Evolutionary conservation across 768 basidiomycete species (phyloP).

Genomic region (Tricholoma terreum): DNA sequence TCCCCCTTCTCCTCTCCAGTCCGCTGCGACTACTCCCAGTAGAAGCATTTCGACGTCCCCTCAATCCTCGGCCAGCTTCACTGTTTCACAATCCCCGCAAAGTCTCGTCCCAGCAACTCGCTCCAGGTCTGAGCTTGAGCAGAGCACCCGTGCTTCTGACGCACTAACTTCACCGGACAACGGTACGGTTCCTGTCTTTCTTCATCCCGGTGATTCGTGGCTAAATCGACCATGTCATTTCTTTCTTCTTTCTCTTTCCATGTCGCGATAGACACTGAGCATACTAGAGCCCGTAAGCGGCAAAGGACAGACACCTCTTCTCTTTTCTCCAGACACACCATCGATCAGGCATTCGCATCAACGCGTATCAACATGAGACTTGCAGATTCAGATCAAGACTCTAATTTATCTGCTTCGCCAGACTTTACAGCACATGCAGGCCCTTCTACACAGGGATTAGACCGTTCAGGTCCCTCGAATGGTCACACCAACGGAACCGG

Average conservation of each 20-base stretch:
- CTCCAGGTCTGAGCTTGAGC: slow-evolving; percentile 60
- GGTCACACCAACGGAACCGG: slow-evolving; percentile 46
- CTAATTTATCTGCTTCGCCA: slow-evolving; percentile 42
- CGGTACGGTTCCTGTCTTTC: slow-evolving; percentile 31
- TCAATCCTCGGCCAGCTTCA: slow-evolving; percentile 14
- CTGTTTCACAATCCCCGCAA: slow-evolving; percentile 24
- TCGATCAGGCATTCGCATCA: slow-evolving; percentile 30
- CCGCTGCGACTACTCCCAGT: slow-evolving; percentile 32
- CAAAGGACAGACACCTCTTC: slow-evolving; percentile 53
- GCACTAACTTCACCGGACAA: slow-evolving; percentile 25
- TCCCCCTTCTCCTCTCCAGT: slow-evolving; percentile 40
- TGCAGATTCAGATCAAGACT: slow-evolving; percentile 48
- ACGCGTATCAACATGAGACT: slow-evolving; percentile 46
- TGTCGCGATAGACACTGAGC: slow-evolving; percentile 45
- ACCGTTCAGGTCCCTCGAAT: slow-evolving; percentile 32
- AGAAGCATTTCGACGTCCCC: slow-evolving; percentile 14
- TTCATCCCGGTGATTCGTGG: slow-evolving; percentile 7
- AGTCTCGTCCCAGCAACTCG: slow-evolving; percentile 67
- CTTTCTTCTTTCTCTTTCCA: slow-evolving; percentile 6
- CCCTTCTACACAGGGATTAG: slow-evolving; percentile 45
- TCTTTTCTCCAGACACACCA: slow-evolving; percentile 26
- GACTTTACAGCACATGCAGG: slow-evolving; percentile 46
- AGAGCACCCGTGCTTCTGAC: slow-evolving; percentile 31
- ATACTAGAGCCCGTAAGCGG: slow-evolving; percentile 63
- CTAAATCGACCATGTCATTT: slow-evolving; percentile 10